Evolutionary conservation across 768 basidiomycete species (phyloP), one percentile per base, ranked within the genome.

Genomic region (Clitopilus passeckerianus): DNA sequence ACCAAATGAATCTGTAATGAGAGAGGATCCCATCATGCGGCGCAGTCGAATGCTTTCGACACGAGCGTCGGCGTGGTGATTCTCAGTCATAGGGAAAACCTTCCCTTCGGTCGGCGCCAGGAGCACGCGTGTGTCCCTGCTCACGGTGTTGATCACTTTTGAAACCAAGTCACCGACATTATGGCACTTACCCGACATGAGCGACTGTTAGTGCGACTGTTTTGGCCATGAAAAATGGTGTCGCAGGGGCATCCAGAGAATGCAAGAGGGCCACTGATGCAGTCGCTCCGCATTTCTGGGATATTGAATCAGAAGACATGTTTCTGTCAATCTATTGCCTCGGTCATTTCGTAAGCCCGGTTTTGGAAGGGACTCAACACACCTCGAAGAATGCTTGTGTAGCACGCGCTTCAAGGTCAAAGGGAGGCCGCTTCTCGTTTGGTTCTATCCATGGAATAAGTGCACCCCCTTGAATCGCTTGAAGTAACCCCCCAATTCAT

Each of bases 1-100:
- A 6, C 96, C 95, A 66, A 92, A 98, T 5, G 93, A 95, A 70
- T 98, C 96, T 1, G 91, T 91, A 46, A 97, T 90, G 24, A 96
- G 72, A 2, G 91, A 89, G 8, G 89, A 88, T 10, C 94, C 90
- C 86, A 92, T 94, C 85, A 94, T 91, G 57, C 91, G 82, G 33
- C 95, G 83, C 57, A 99, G 75, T 46, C 97, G 80, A 46, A 85
- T 86, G 30, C 91, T 85, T 70, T 99, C 97, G 9, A 91, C 80
- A 34, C 86, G 86, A 22, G 92, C 83, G 65, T 98, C 96, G n/a
- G 94, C 90, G 70, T 98, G 96, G 69, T 99, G 97, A 27, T 85
- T 88, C 74, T 98, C 93, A 0, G 97, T 97, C 83, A 98, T 90
- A 1, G 92, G 83, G 52, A 82, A 75, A n/a, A 87, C 91, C 50